Percentiles rank a stretch among this genome's conserved stretches.
These are phyloP conservation scores for Cryphonectria parasitica DNA, from an alignment of 2,329 filamentous ascomycete species.

Conservation along the genomic window DNA sequence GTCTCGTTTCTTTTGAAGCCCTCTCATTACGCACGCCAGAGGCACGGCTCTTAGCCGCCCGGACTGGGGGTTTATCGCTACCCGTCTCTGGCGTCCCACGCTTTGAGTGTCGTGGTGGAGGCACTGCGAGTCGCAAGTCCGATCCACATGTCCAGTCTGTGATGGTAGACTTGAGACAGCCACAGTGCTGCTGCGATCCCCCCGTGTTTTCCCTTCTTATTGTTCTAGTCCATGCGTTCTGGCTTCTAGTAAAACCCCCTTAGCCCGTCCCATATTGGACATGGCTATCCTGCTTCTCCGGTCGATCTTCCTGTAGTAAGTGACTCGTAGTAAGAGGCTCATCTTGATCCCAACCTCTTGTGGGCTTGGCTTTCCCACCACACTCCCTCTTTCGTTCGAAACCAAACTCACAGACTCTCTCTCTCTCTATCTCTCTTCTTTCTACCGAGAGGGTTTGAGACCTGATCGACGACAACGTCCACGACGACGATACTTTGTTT, in stretches of 20 bases:
- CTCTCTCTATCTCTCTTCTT: not conserved
- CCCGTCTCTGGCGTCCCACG: conserved; percentile 12
- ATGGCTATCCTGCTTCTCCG: conserved; percentile 8
- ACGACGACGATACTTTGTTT: not conserved
- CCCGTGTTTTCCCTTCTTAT: conserved; percentile 8
- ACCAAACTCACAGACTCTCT: conserved; percentile 10
- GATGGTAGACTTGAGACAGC: conserved; percentile 1
- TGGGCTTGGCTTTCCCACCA: conserved; percentile 22
- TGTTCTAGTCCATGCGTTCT: not conserved
- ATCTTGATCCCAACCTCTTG: conserved; percentile 19
- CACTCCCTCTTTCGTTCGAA: conserved; percentile 20
- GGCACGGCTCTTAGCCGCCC: conserved; percentile 27
- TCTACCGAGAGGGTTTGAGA: conserved; percentile 13
- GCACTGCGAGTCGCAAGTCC: conserved; percentile 22
- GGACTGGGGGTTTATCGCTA: conserved; percentile 15
- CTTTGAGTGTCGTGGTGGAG: conserved; percentile 9
- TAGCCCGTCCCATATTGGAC: conserved; percentile 23
- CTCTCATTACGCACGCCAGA: conserved; percentile 21
- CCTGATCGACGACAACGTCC: conserved; percentile 6
- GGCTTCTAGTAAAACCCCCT: conserved; percentile 12
- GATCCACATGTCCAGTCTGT: conserved; percentile 17
- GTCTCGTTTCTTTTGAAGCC: not conserved
- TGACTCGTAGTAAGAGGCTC: conserved; percentile 16
- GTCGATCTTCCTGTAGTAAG: conserved; percentile 22
- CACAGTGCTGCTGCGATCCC: not conserved